phyloP scores from a whole-genome alignment of 176 grass and related monocot species.

The Raddia distichophylla region DNA sequence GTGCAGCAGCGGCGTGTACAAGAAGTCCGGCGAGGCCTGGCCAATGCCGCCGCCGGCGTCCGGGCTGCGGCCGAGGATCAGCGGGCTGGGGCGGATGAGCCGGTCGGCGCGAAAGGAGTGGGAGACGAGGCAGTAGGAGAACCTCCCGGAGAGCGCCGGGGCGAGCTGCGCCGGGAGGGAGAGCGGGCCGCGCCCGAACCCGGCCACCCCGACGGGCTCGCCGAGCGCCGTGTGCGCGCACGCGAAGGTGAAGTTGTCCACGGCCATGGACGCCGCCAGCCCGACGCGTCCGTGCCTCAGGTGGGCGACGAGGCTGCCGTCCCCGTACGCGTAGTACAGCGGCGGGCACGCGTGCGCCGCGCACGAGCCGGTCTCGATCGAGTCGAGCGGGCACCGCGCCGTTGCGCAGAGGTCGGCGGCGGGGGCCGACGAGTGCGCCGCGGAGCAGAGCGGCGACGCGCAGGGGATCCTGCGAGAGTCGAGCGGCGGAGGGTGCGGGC shows the following conservation, averaged over 20 bases:
- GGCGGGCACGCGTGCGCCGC: slow-evolving; percentile 59
- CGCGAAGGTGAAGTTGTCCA: slow-evolving; percentile 83
- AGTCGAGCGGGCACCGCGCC: slow-evolving; percentile 69
- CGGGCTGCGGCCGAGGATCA: slow-evolving; percentile 76
- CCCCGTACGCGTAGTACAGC: slow-evolving; percentile 93
- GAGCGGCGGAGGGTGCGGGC: slow-evolving; percentile 28
- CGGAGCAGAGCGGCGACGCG: slow-evolving; percentile 65
- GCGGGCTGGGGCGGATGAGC: slow-evolving; percentile 66
- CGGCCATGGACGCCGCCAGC: slow-evolving; percentile 51
- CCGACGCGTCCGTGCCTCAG: slow-evolving; percentile 67
- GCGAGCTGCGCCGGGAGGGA: slow-evolving; percentile 78
- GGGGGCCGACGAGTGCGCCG: slow-evolving; percentile 60
- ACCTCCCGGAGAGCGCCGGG: slow-evolving; percentile 62
- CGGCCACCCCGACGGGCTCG: slow-evolving; percentile 85
- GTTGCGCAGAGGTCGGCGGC: slow-evolving; percentile 78
- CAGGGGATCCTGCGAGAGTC: slow-evolving; percentile 59
- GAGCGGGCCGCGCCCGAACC: slow-evolving; percentile 82
- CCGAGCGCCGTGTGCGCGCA: slow-evolving; percentile 78
- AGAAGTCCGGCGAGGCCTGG: slow-evolving; percentile 40
- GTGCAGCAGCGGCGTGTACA: slow-evolving; percentile 83
- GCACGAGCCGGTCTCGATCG: slow-evolving; percentile 75
- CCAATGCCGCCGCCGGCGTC: slow-evolving; percentile 16
- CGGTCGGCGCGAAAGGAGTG: slow-evolving; percentile 74
- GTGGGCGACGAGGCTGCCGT: slow-evolving; percentile 80
- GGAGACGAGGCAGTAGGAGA: slow-evolving; percentile 93